Evolutionary conservation across 2,329 filamentous ascomycete species (phyloP).

Genomic region (Colletotrichum chlorophyti): DNA sequence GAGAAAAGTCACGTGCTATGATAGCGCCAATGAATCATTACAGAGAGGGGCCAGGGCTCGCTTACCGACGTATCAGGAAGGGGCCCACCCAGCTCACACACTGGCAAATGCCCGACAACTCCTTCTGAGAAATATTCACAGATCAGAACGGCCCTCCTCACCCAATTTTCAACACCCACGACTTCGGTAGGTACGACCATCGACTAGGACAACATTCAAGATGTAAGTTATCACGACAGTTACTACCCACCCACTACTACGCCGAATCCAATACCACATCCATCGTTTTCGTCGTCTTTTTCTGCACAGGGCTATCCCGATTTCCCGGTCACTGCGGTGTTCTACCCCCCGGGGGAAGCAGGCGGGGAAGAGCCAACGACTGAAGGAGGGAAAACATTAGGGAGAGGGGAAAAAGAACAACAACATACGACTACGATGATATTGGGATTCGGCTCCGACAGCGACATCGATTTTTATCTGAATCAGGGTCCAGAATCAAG

Average conservation of each 20-base stretch:
- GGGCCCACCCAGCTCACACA: conserved; percentile 53
- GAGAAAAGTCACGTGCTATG: conserved; percentile 37
- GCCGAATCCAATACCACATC: conserved; percentile 18
- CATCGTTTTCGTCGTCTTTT: conserved; percentile 16
- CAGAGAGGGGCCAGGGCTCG: conserved; percentile 46
- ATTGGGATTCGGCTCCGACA: neutral
- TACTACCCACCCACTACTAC: conserved; percentile 1
- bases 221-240: conserved; percentile 42
- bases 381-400: no score
- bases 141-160: conserved; percentile 40
- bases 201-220: conserved; percentile 44
- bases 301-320: conserved; percentile 8
- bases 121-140: conserved; percentile 42
- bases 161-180: conserved; percentile 44
- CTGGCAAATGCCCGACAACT: no score
- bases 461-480: neutral
- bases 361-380: no score
- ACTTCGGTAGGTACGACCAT: conserved; percentile 42
- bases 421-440: conserved; percentile 10
- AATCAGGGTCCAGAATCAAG: neutral
- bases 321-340: neutral
- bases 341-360: no score
- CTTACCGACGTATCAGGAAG: conserved; percentile 42
- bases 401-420: neutral
- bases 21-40: conserved; percentile 31